Percentiles rank a stretch among this genome's conserved stretches.
phyloP scores from a whole-genome alignment of 2,329 filamentous ascomycete species.

The Penicillium digitatum region DNA sequence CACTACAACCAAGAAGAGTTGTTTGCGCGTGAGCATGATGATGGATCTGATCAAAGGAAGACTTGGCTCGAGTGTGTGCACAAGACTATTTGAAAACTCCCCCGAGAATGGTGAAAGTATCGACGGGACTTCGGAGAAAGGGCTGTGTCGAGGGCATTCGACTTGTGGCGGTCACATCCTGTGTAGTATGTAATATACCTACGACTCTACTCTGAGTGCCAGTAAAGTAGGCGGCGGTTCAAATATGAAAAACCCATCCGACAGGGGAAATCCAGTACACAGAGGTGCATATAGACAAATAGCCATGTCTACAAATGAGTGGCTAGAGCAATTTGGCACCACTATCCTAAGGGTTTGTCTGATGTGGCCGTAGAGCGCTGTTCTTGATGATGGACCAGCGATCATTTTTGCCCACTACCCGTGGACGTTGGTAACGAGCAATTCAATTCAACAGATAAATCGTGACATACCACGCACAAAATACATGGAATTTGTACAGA shows the following conservation, averaged over 20 bases:
- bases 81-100: neutral
- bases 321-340: no score
- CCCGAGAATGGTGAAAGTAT: neutral
- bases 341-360: no score
- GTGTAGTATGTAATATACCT: no score
- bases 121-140: neutral
- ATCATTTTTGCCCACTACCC: neutral
- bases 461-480: neutral
- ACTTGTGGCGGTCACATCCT: neutral
- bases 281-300: no score
- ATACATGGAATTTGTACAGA: constrained; percentile 5
- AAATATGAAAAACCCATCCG: no score
- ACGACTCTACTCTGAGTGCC: no score
- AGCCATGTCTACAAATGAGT: no score
- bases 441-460: neutral
- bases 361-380: neutral
- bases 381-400: neutral
- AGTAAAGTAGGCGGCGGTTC: no score
- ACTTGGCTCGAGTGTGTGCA: neutral
- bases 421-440: neutral
- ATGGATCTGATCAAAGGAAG: neutral
- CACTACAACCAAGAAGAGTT: neutral
- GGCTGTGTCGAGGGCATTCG: neutral
- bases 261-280: no score
- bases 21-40: neutral